Base-by-base conservation (phyloP, 106 monocot genomes). In the Triglochin maritima region DNA sequence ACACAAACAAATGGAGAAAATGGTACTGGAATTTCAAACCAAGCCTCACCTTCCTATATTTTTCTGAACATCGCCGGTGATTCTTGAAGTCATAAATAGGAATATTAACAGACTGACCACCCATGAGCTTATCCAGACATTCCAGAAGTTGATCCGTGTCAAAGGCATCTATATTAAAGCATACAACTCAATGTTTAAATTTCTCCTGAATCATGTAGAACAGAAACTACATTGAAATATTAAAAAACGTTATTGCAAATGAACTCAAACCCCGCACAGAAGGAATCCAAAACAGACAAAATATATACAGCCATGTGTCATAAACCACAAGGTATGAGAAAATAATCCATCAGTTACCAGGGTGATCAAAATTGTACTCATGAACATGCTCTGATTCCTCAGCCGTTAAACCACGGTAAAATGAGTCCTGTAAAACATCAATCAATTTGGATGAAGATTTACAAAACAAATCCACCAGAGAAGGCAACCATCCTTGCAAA, bases 81-180 rank as follows among this genome's bases (percentile, higher is more conserved):
- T 85, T 89, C 77, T 86, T 94, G 72, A 94, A 94, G 67, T 94
- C 94, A 73, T 94, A 94, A 41, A 94, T 89, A 14, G 94, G 94
- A 79, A 94, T 79, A 79, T 94, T 94, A 15, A 94, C 89, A 72
- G 86, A 82, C 8, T 81, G 80, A 47, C 84, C 86, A 79, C 72
- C 72, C 80, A 82, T 87, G 5, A 94, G 80, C 77, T 89, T 76
- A 57, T 70, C 79, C 82, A 89, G 80, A 75, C 89, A 94, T 57
- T 79, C 86, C 44, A 94, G 70, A 77, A 94, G 89, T 70, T 85
- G 89, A 59, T 94, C 94, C 16, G 89, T 89, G 62, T 94, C 94
- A 78, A 94, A 94, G 58, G 94, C 94, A 79, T 94, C 94, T 94
- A 74, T 4, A 73, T 52, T 55, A 46, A 86, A 67, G 44, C 29